Base-by-base conservation (phyloP, 1,284 basidiomycete genomes). In the Apiotrichum gamsii region DNA sequence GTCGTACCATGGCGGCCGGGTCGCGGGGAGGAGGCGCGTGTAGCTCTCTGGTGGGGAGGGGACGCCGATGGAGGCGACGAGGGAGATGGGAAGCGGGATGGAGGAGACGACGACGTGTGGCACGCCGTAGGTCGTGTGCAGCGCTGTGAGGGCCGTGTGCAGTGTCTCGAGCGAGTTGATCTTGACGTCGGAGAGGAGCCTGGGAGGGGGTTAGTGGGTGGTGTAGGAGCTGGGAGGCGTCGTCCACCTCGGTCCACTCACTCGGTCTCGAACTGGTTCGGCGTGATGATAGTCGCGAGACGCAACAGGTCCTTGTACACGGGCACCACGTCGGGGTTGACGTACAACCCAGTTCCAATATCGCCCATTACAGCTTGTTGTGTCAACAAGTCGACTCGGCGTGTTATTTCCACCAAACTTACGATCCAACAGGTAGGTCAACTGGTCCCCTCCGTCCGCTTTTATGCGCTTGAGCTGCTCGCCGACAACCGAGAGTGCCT, bases 191-290 rank as follows among this genome's bases (percentile, higher is more conserved):
- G 91, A 90, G 13, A 94, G 75, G 3, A 84, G 77, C 70, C 86
- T 90, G 61, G 2, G n/a, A n/a, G n/a, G n/a, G 16, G 13, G 32
- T 32, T 21, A 40, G 45, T n/a, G n/a, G n/a, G n/a, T n/a, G n/a
- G n/a, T n/a, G n/a, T n/a, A n/a, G n/a, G n/a, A n/a, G n/a, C n/a
- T n/a, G n/a, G n/a, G n/a, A n/a, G n/a, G n/a, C n/a, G n/a, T 20
- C 11, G 10, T 25, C 34, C 19, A 4, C 21, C 20, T 29, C 18
- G 5, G 15, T 21, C 23, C 16, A 42, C 85, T 69, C 65, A 93
- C 89, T 97, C 91, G 46, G 87, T 87, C 75, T 99, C 95, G 58
- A 94, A 99, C 80, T 93, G 95, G 67, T 99, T 99, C 0, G 94
- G 94, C 0, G 94, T 93, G 56, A 96, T 94, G 47, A 97, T 84